Base-by-base conservation (phyloP, 1,284 basidiomycete genomes). In the Ganoderma leucocontextum region DNA sequence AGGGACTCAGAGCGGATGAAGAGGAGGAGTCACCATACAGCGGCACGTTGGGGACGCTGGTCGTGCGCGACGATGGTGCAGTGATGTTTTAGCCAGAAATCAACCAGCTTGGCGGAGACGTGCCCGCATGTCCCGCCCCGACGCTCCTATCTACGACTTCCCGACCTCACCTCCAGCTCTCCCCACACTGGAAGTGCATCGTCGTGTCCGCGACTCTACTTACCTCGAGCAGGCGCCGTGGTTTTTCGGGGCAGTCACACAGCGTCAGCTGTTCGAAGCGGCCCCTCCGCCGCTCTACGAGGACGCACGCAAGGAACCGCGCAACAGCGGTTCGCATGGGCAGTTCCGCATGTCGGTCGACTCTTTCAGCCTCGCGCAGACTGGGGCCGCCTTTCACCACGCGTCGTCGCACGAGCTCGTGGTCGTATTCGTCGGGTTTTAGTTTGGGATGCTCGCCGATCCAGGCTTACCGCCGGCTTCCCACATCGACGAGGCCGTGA, bases 211-310 rank as follows among this genome's bases (percentile, higher is more conserved):
- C 72, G 83, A 87, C 33, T 82, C 91, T 13, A n/a, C n/a, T n/a
- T 93, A 93, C 77, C 83, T 92, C 60, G 88, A 90, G 33, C 88
- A 90, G 73, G 89, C 90, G 1, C 89, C 90, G 0, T 93, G 91
- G 91, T 91, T 92, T 76, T 92, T 91, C 70, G 89, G 90, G 39
- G 88, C 90, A 0, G 86, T 92, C 36, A 88, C 88, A 2, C 80
- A 82, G 47, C 80, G 80, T 17, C 91, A 92, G 68, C 78, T 92
- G 22, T 71, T 84, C 22, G 87, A 90, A 66, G 91, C 92, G 70
- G 79, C 89, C 38, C 79, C 92, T 17, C 91, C 91, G 33, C 75
- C 87, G 44, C 92, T 89, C 87, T 92, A 91, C 71, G 77, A 78
- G 19, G 89, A 90, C 70, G 77, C 78, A 1, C 68, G 64, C 2